A percentile compares a stretch with the other conserved stretches of the same genome.
Evolutionary conservation across 73 alveolate genomes (phyloP).

Genomic region (Paramecium pentaurelia): DNA sequence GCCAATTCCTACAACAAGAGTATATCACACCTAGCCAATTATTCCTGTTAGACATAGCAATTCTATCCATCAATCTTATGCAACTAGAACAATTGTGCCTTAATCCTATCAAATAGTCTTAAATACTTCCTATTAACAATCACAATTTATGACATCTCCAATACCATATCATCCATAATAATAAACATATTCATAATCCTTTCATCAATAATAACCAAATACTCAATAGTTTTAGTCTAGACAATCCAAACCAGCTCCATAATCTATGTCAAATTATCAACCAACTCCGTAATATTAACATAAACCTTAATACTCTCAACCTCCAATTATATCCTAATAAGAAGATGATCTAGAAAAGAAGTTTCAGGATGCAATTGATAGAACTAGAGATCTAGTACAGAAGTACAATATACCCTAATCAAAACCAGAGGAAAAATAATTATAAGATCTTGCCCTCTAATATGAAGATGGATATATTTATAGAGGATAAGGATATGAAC

Average conservation of each 20-base stretch:
- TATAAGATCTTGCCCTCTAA: background rate
- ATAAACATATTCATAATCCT: background rate
- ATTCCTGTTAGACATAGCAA: background rate
- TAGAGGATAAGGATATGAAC: conserved; percentile 43
- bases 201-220: background rate
- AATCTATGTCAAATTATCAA: background rate
- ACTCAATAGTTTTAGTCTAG: background rate
- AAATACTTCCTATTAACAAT: background rate
- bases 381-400: background rate
- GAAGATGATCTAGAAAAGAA: conserved; percentile 24
- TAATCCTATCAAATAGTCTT: background rate
- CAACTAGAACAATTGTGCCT: background rate
- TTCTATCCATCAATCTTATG: background rate
- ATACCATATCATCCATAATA: background rate
- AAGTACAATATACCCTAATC: background rate
- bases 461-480: conserved; percentile 49
- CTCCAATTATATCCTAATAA: background rate
- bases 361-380: conserved; percentile 15
- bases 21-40: background rate
- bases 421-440: background rate
- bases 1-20: background rate
- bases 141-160: background rate
- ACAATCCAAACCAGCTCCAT: background rate
- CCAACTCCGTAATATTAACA: background rate
- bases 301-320: background rate